Percentiles rank a stretch among this genome's conserved stretches.
These are phyloP conservation scores for Seminavis robusta DNA, from an alignment of 108 stramenopile genomes.

Conservation along the genomic window DNA sequence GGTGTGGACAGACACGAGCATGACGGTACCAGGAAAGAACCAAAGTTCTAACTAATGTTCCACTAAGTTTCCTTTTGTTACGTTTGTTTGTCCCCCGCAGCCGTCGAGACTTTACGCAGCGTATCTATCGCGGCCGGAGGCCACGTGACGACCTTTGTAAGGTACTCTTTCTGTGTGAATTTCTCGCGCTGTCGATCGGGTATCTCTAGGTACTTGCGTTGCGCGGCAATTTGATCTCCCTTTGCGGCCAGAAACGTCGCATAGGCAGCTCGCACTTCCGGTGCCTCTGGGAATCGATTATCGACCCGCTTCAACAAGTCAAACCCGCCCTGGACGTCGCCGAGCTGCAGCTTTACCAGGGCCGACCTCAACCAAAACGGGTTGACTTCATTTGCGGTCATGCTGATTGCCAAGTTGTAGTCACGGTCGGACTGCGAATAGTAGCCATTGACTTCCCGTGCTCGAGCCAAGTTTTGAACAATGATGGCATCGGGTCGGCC, in stretches of 20 bases:
- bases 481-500: constrained; percentile 76
- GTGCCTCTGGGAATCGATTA: constrained; percentile 86
- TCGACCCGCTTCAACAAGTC: constrained; percentile 76
- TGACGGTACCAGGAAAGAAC: too few species aligned
- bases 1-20: too few species aligned
- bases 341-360: constrained; percentile 77
- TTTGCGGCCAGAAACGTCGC: constrained; percentile 59
- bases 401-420: constrained; percentile 71
- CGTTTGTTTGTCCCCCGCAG: constrained; percentile 26
- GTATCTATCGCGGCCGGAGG: constrained; percentile 66
- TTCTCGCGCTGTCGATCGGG: constrained; percentile 68
- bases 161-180: constrained; percentile 54
- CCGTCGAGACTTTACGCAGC: constrained; percentile 35
- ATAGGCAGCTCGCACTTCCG: constrained; percentile 78
- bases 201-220: constrained; percentile 77
- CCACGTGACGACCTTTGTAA: constrained; percentile 62
- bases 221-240: constrained; percentile 64
- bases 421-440: constrained; percentile 56
- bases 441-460: constrained; percentile 70
- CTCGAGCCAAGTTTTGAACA: constrained; percentile 75
- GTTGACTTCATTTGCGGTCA: constrained; percentile 84
- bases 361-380: constrained; percentile 81
- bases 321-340: constrained; percentile 52
- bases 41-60: too few species aligned
- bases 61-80: too few species aligned